phyloP scores from a whole-genome alignment of 768 basidiomycete genomes.

The Suillus bovinus region DNA sequence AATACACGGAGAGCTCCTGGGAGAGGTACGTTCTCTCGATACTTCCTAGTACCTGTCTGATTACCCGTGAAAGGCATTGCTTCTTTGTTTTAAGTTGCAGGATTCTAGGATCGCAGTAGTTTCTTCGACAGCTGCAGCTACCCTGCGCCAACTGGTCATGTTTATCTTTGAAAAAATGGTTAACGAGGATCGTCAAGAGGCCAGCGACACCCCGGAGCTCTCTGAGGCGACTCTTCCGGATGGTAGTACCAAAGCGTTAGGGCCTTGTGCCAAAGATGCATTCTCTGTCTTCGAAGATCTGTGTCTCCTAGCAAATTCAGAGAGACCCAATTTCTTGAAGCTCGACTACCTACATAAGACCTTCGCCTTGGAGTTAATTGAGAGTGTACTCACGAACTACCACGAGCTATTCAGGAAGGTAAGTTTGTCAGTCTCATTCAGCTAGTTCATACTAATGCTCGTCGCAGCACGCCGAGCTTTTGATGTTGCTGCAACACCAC shows the following conservation, averaged over 20 bases:
- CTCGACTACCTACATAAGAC: constrained; percentile 86
- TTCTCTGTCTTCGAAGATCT: constrained; percentile 91
- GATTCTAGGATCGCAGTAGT: constrained; percentile 96
- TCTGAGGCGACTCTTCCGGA: constrained; percentile 60
- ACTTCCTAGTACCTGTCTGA: no score
- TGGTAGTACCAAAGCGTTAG: constrained; percentile 59
- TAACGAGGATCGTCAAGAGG: constrained; percentile 61
- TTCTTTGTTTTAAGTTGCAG: constrained; percentile 94
- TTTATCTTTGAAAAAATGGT: constrained; percentile 95
- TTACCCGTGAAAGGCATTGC: constrained; percentile 56
- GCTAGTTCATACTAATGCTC: constrained; percentile 7
- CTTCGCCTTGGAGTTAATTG: constrained; percentile 92
- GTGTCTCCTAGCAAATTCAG: constrained; percentile 82
- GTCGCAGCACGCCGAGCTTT: constrained; percentile 72
- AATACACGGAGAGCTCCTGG: constrained; percentile 78
- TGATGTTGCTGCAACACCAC: constrained; percentile 83
- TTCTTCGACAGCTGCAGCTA: constrained; percentile 95
- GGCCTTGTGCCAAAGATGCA: constrained; percentile 79
- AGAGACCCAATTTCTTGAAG: constrained; percentile 79
- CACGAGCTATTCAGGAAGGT: constrained; percentile 84
- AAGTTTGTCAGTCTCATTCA: constrained; percentile 15
- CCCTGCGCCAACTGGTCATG: constrained; percentile 95
- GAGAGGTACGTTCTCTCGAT: constrained; percentile 57
- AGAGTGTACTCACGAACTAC: constrained; percentile 94
- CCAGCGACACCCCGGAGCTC: constrained; percentile 14